Evolutionary conservation across 805 yeast genomes (phyloP).

Genomic region (Barnettozyma siamensis): DNA sequence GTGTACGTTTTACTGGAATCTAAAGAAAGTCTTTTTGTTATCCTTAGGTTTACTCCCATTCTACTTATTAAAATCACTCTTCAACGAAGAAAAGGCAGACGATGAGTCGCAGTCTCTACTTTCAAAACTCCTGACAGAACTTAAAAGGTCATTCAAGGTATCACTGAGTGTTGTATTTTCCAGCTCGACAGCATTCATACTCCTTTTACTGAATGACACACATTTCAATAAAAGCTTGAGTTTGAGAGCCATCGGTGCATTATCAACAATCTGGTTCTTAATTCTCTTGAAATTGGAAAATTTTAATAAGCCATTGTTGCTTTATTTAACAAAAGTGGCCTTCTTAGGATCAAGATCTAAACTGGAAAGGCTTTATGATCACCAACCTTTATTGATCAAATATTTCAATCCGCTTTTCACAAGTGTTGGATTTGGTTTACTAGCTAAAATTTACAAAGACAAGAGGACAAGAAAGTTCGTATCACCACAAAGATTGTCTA

Average conservation of each 20-base stretch:
- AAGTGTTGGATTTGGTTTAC: slow-evolving; percentile 4
- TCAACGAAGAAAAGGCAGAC: not conserved
- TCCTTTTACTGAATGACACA: slow-evolving; percentile 1
- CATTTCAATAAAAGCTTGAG: not conserved
- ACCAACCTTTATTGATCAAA: not conserved
- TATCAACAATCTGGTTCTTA: slow-evolving; percentile 13
- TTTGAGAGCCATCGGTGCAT: slow-evolving; percentile 8
- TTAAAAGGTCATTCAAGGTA: slow-evolving; percentile 4
- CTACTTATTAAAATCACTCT: not conserved
- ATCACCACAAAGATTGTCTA: slow-evolving; percentile 3
- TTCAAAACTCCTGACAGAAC: not conserved
- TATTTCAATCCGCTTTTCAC: slow-evolving; percentile 3
- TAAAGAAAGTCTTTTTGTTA: slow-evolving; percentile 7
- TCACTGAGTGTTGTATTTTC: slow-evolving; percentile 3
- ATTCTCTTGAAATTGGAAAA: not conserved
- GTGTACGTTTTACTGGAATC: slow-evolving; percentile 1
- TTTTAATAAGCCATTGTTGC: slow-evolving; percentile 2
- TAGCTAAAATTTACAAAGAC: not conserved
- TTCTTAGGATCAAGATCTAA: slow-evolving; percentile 3
- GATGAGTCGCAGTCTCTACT: not conserved
- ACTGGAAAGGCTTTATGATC: slow-evolving; percentile 1
- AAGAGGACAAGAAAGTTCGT: not conserved
- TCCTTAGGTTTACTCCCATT: slow-evolving; percentile 8
- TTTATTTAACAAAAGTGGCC: slow-evolving; percentile 6
- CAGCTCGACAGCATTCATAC: slow-evolving; percentile 1